Percentiles rank a stretch among this genome's conserved stretches.
Conservation (phyloP, 2,329 filamentous ascomycete species). For the Leptographium wingfieldii region DNA sequence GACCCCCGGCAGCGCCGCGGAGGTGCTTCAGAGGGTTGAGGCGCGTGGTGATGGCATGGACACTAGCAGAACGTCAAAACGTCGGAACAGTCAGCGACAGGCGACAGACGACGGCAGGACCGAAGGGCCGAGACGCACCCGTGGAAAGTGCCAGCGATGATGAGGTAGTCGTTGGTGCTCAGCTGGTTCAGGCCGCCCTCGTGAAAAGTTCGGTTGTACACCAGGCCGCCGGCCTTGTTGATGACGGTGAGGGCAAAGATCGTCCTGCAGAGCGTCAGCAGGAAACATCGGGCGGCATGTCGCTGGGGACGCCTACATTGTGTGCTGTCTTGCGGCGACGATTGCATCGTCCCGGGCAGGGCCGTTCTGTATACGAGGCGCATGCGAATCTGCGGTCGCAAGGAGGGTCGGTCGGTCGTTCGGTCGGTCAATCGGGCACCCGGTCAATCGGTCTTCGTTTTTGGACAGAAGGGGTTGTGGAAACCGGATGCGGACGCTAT, state of each 20-base stretch:
- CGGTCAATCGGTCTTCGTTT: not conserved
- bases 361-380: not conserved
- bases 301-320: constrained; percentile 3
- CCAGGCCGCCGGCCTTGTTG: constrained; percentile 93
- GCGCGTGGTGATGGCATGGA: constrained; percentile 56
- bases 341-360: not conserved
- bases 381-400: not conserved
- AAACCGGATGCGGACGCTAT: not conserved
- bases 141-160: constrained; percentile 94
- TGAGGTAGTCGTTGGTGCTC: constrained; percentile 89
- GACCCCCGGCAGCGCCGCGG: constrained; percentile 8
- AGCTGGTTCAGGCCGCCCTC: constrained; percentile 75
- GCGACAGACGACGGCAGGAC: not conserved
- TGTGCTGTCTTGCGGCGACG: not conserved
- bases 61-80: constrained; percentile 24
- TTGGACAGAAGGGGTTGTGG: not conserved
- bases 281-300: no score
- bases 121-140: constrained; percentile 43
- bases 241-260: constrained; percentile 94
- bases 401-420: not conserved
- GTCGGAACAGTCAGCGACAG: constrained; percentile 1
- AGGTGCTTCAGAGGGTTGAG: constrained; percentile 41
- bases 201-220: constrained; percentile 92
- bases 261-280: constrained; percentile 47
- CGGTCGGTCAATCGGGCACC: no score